Evolutionary conservation across 805 yeast species (phyloP), one percentile per base, ranked within the genome.

Genomic region (Ogataea zsoltii): DNA sequence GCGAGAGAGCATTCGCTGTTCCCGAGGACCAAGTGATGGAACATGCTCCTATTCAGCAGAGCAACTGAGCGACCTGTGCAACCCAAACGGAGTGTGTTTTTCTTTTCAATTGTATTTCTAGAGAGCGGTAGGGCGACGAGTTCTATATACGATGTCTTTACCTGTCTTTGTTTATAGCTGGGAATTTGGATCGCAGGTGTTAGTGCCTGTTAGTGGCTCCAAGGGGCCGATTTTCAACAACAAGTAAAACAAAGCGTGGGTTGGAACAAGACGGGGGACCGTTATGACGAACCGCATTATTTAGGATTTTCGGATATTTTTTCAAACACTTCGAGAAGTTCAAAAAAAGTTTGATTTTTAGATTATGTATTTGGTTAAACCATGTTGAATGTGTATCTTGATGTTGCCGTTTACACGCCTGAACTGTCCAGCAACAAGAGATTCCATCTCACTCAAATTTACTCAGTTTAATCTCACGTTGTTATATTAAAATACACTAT

Each of bases 11-110:
- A 38, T 88, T 86, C 73, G 95, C 95, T 1, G 86, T 84, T 44
- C 81, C 88, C 5, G 91, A 85, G 18, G 82, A 79, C 51, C 80
- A 83, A 62, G 82, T 83, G 4, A 75, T 85, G 75, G 90, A 85
- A 61, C 82, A 77, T 46, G 85, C 85, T 12, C 80, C 43, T 12
- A 23, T 40, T 13, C 43, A 40, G n/a, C 43, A 40, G 18, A 33
- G 35, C 37, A 40, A 40, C 23, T 40, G 36, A 40, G 13, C 17
- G 29, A 15, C n/a, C n/a, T n/a, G n/a, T n/a, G n/a, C n/a, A 15
- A 5, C 18, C 4, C 23, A n/a, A 10, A 21, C 7, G 7, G 25
- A 21, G 25, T 21, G 4, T 7, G 31, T 28, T 28, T 11, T n/a
- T 28, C 4, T 12, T 11, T 28, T 28, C 31, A 7, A 6, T 25